Percentiles rank a stretch among this genome's conserved stretches.
Evolutionary conservation across 2,329 filamentous ascomycete genomes (phyloP).

Genomic region (Dactylellina cionopaga): DNA sequence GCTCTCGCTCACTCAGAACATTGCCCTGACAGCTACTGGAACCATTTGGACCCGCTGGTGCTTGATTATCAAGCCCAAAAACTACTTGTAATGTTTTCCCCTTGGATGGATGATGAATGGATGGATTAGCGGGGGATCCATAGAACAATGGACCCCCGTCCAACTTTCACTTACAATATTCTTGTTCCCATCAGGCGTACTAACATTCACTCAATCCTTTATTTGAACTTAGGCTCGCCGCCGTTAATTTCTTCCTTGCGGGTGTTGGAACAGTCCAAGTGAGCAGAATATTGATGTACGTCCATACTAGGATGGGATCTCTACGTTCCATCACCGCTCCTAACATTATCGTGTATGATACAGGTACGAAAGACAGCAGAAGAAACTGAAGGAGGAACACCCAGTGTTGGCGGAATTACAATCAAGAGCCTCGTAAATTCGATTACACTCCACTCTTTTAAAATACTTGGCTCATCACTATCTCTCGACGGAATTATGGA

Average conservation of each 20-base stretch:
- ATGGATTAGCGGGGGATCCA: no score
- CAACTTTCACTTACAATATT: not conserved
- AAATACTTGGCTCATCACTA: not conserved
- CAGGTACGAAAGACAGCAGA: constrained; percentile 46
- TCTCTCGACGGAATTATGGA: not conserved
- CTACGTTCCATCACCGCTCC: no score
- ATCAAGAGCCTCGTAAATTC: constrained; percentile 12
- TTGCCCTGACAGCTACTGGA: constrained; percentile 87
- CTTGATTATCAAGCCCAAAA: constrained; percentile 93
- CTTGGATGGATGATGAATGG: no score
- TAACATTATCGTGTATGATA: not conserved
- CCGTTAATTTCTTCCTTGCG: constrained; percentile 98
- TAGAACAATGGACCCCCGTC: no score
- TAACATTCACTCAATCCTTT: constrained; percentile 6
- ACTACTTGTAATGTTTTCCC: constrained; percentile 73
- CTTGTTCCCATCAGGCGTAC: not conserved
- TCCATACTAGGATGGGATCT: not conserved
- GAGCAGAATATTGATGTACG: constrained; percentile 75
- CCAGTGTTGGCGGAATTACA: constrained; percentile 41
- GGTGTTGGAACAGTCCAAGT: constrained; percentile 85
- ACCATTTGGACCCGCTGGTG: constrained; percentile 99
- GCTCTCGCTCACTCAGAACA: constrained; percentile 92
- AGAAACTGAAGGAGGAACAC: constrained; percentile 40
- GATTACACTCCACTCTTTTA: not conserved
- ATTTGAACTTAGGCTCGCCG: constrained; percentile 72